Evolutionary conservation across 176 grass and related monocot genomes (phyloP).

Genomic region (Miscanthus lutarioriparius): DNA sequence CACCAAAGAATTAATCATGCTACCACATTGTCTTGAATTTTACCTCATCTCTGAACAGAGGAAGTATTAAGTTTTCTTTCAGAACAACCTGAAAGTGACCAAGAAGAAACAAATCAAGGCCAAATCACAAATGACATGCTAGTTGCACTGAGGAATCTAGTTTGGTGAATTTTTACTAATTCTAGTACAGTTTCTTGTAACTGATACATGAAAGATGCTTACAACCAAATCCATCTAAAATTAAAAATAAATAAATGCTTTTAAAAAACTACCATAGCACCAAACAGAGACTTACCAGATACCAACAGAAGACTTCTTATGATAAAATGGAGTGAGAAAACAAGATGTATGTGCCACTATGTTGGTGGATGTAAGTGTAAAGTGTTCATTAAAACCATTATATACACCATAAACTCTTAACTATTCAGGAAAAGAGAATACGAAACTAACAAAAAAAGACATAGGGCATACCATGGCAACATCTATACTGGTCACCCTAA

Average conservation of each 20-base stretch:
- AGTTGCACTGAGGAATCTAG: background rate
- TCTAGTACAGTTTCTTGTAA: background rate
- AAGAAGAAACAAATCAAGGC: slow-evolving; percentile 28
- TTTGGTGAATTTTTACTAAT: background rate
- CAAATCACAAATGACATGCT: background rate
- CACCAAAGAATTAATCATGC: slow-evolving; percentile 26
- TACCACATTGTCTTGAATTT: slow-evolving; percentile 34
- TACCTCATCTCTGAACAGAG: slow-evolving; percentile 98
- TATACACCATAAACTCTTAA: background rate
- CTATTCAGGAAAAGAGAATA: slow-evolving; percentile 4
- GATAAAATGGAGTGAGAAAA: slow-evolving; percentile 23
- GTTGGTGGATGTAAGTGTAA: background rate
- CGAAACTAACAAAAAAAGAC: slow-evolving; percentile 24
- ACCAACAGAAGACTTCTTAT: slow-evolving; percentile 26
- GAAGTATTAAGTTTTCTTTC: slow-evolving; percentile 90
- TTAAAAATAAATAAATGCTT: background rate
- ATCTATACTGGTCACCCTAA: slow-evolving; percentile 97
- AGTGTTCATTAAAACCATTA: slow-evolving; percentile 13
- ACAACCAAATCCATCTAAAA: slow-evolving; percentile 10
- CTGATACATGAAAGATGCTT: background rate
- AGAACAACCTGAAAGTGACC: slow-evolving; percentile 79
- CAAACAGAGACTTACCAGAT: background rate
- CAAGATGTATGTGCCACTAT: background rate
- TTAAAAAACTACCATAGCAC: background rate
- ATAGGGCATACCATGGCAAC: slow-evolving; percentile 75